phyloP scores from a whole-genome alignment of 108 stramenopile species.

The Cylindrotheca closterium region DNA sequence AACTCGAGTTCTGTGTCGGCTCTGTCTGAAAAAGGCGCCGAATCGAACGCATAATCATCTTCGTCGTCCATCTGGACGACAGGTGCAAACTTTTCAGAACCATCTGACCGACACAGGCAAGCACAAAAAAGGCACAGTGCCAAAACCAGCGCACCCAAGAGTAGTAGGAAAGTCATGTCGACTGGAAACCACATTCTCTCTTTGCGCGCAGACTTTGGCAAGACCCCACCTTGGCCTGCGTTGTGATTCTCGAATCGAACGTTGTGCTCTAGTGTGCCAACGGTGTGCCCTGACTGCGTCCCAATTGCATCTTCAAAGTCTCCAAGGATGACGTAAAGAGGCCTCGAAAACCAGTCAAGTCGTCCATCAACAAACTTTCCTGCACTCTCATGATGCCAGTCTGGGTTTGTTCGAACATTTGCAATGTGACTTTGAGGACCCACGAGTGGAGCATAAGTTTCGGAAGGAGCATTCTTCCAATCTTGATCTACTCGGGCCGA shows the following conservation, averaged over 20 bases:
- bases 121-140: conserved; percentile 7
- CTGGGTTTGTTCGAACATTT: conserved; percentile 87
- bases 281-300: conserved; percentile 13
- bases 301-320: conserved; percentile 36
- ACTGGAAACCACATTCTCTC: not conserved
- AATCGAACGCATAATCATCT: conserved; percentile 27
- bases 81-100: not conserved
- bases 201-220: conserved; percentile 16
- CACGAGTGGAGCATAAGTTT: conserved; percentile 19
- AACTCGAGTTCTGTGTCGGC: not conserved
- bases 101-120: not conserved
- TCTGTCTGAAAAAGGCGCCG: conserved; percentile 20
- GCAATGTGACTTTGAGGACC: conserved; percentile 85
- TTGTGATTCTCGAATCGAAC: conserved; percentile 27
- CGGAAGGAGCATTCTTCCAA: conserved; percentile 41
- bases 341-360: conserved; percentile 78
- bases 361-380: conserved; percentile 75
- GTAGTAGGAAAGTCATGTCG: conserved; percentile 1
- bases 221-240: conserved; percentile 19
- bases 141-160: conserved; percentile 1
- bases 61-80: not conserved
- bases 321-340: conserved; percentile 61
- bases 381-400: conserved; percentile 63
- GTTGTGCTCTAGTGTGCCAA: conserved; percentile 30
- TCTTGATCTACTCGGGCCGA: conserved; percentile 66